Conservation (phyloP, 352 stramenopile species). For the Pseudoperonospora humuli region DNA sequence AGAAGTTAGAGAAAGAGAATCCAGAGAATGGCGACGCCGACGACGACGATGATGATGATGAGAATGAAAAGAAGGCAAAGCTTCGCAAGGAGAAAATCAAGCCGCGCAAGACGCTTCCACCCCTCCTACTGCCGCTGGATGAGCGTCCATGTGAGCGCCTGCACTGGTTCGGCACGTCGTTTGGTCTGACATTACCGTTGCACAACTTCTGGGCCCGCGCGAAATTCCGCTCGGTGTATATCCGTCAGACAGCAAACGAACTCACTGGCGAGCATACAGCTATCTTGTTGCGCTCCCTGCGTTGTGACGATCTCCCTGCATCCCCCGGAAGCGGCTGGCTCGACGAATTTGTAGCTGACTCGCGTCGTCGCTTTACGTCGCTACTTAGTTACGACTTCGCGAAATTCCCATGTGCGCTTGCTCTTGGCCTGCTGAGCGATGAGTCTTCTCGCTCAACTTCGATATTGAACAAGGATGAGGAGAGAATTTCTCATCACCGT, state of each 20-base stretch:
- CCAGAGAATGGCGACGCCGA: constrained; percentile 18
- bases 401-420: constrained; percentile 85
- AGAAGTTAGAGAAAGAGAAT: constrained; percentile 25
- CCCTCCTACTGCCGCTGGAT: constrained; percentile 92
- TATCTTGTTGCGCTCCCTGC: constrained; percentile 85
- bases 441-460: constrained; percentile 20
- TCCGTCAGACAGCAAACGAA: constrained; percentile 98
- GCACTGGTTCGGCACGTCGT: constrained; percentile 98
- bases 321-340: constrained; percentile 88
- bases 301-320: constrained; percentile 69
- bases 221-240: constrained; percentile 95
- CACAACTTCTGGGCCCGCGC: constrained; percentile 96
- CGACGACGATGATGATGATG: constrained; percentile 19
- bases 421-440: constrained; percentile 87
- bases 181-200: constrained; percentile 93
- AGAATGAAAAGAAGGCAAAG: constrained; percentile 46
- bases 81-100: constrained; percentile 87
- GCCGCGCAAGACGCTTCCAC: constrained; percentile 94
- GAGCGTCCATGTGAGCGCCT: constrained; percentile 92
- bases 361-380: constrained; percentile 89
- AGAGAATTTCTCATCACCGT: constrained; percentile 36
- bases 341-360: constrained; percentile 91
- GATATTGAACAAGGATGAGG: constrained; percentile 9
- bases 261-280: constrained; percentile 97
- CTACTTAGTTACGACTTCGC: constrained; percentile 92